Conservation (phyloP, 805 yeast species). For the Candida rishiriensis region DNA sequence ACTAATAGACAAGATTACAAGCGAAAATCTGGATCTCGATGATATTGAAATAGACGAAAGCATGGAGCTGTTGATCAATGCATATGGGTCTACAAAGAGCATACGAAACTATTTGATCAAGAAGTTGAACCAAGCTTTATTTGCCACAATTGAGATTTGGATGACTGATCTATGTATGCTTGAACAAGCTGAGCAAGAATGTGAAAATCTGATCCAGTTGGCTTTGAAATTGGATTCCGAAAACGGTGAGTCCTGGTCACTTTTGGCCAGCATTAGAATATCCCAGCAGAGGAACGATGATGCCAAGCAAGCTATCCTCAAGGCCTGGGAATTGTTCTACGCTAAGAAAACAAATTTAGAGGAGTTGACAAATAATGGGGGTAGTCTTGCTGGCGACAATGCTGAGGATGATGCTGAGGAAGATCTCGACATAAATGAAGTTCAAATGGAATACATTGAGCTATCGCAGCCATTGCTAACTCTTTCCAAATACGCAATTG, state of each 20-base stretch:
- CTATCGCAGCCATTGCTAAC: slow-evolving; percentile 70
- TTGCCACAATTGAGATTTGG: slow-evolving; percentile 90
- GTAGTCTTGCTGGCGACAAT: slow-evolving; percentile 22
- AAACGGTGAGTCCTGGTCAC: slow-evolving; percentile 78
- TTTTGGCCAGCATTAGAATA: slow-evolving; percentile 81
- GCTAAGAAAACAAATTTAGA: slow-evolving; percentile 46
- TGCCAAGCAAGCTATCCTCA: slow-evolving; percentile 61
- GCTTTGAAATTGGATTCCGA: slow-evolving; percentile 54
- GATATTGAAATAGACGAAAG: slow-evolving; percentile 14
- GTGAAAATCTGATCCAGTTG: slow-evolving; percentile 65
- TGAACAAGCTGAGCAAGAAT: slow-evolving; percentile 74
- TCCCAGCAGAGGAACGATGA: slow-evolving; percentile 76
- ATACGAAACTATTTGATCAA: slow-evolving; percentile 40
- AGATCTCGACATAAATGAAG: slow-evolving; percentile 37
- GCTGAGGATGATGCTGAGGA: slow-evolving; percentile 29
- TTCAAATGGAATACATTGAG: slow-evolving; percentile 53
- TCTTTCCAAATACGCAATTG: slow-evolving; percentile 70
- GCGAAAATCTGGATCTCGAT: slow-evolving; percentile 5
- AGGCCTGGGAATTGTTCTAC: slow-evolving; percentile 70
- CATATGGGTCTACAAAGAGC: slow-evolving; percentile 22
- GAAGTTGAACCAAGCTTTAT: slow-evolving; percentile 70
- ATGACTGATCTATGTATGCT: slow-evolving; percentile 98
- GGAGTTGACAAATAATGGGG: slow-evolving; percentile 27
- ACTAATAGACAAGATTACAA: slow-evolving; percentile 13
- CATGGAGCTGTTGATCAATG: slow-evolving; percentile 21